Evolutionary conservation across 140 eudicot genomes (phyloP).

Genomic region (Flaveria floridana): DNA sequence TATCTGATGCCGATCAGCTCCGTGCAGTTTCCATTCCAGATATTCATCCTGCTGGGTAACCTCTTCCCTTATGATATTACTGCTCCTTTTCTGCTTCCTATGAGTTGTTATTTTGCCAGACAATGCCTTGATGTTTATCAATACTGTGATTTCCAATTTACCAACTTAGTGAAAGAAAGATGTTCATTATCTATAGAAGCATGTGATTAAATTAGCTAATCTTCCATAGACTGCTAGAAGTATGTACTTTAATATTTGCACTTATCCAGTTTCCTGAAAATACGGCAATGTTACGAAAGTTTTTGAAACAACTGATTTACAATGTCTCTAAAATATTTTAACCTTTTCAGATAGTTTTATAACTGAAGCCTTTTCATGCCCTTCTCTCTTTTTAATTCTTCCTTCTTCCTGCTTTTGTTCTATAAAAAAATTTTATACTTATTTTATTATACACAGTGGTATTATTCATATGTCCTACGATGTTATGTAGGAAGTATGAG

Average conservation of each 20-base stretch:
- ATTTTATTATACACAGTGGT: no score
- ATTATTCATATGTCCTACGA: not conserved
- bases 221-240: not conserved
- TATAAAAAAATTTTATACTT: no score
- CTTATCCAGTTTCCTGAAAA: no score
- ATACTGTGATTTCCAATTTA: not conserved
- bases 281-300: no score
- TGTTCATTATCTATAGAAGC: not conserved
- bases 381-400: no score
- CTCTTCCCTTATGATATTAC: constrained; percentile 14
- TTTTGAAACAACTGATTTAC: no score
- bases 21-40: constrained; percentile 87
- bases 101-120: not conserved
- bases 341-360: no score
- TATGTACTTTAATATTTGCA: no score
- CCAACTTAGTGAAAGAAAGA: not conserved
- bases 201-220: not conserved
- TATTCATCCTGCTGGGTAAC: constrained; percentile 91
- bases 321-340: no score
- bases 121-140: not conserved
- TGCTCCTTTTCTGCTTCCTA: not conserved
- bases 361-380: no score
- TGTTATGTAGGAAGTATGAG: not conserved
- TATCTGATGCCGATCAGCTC: constrained; percentile 83
- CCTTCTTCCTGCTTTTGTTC: no score